A percentile compares a stretch with the other conserved stretches of the same genome.
Evolutionary conservation across 805 yeast species (phyloP).

Genomic region (Cyberlindnera amylophila): DNA sequence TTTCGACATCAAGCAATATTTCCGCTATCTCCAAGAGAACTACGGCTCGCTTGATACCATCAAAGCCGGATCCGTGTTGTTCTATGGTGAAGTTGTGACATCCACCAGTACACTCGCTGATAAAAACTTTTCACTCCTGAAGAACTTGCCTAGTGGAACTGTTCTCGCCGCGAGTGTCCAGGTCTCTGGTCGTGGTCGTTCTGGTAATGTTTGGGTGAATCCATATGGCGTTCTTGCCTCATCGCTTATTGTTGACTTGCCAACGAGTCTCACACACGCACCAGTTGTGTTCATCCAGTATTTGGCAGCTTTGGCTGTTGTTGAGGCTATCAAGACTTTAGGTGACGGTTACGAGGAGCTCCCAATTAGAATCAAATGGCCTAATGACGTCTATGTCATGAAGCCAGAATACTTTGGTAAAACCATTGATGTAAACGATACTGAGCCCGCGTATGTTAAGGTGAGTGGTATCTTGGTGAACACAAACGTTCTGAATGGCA

Average conservation of each 20-base stretch:
- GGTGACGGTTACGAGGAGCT: slow-evolving; percentile 62
- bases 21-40: slow-evolving; percentile 35
- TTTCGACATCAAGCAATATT: slow-evolving; percentile 63
- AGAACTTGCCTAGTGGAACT: slow-evolving; percentile 61
- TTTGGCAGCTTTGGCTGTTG: slow-evolving; percentile 74
- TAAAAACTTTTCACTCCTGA: slow-evolving; percentile 57
- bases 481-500: slow-evolving; percentile 58
- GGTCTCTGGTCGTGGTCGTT: slow-evolving; percentile 89
- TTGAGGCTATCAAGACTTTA: slow-evolving; percentile 68
- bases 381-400: slow-evolving; percentile 82
- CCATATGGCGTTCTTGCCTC: slow-evolving; percentile 90
- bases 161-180: slow-evolving; percentile 75
- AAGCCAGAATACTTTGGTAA: slow-evolving; percentile 57
- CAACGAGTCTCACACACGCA: slow-evolving; percentile 39
- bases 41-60: slow-evolving; percentile 30
- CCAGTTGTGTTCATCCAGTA: slow-evolving; percentile 85
- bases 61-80: slow-evolving; percentile 55
- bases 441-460: slow-evolving; percentile 67
- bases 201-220: slow-evolving; percentile 92
- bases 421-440: slow-evolving; percentile 40
- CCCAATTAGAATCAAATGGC: slow-evolving; percentile 91
- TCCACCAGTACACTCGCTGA: slow-evolving; percentile 83
- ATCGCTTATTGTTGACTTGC: slow-evolving; percentile 62
- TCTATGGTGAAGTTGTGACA: slow-evolving; percentile 86
- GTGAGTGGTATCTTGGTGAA: slow-evolving; percentile 83